Evolutionary conservation across 371 early-diverging fungal genomes (phyloP).

Genomic region (Astathelohania contejeani): DNA sequence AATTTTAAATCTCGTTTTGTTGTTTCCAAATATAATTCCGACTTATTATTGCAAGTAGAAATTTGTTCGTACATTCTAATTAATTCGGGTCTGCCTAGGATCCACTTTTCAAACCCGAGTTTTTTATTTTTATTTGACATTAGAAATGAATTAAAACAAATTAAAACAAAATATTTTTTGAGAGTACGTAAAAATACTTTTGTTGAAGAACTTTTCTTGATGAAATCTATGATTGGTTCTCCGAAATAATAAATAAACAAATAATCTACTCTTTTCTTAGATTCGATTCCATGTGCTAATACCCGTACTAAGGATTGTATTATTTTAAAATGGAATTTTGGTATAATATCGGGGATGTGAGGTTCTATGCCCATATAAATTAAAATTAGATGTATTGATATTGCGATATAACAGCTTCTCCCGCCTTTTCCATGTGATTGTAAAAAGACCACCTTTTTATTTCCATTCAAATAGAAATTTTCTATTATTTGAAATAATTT

Average conservation of each 20-base stretch:
- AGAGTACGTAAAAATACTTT: background rate
- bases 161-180: constrained; percentile 15
- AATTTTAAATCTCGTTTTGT: background rate
- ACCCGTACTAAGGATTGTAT: constrained; percentile 11
- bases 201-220: background rate
- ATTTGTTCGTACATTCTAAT: background rate
- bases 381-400: too few relatives aligned
- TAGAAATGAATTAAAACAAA: constrained; percentile 17
- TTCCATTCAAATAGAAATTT: too few relatives aligned
- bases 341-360: too few relatives aligned
- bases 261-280: background rate
- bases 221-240: background rate
- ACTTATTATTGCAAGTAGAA: background rate
- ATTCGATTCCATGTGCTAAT: constrained; percentile 8
- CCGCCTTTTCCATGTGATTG: too few relatives aligned
- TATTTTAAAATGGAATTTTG: too few relatives aligned
- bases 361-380: too few relatives aligned
- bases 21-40: background rate
- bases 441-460: too few relatives aligned
- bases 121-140: constrained; percentile 6
- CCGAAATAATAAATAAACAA: background rate
- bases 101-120: too few relatives aligned
- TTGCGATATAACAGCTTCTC: too few relatives aligned
- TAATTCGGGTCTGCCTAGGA: too few relatives aligned
- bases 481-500: too few relatives aligned